Base-by-base conservation (phyloP, 257 asterid genomes). In the Nicotiana tomentosiformis region DNA sequence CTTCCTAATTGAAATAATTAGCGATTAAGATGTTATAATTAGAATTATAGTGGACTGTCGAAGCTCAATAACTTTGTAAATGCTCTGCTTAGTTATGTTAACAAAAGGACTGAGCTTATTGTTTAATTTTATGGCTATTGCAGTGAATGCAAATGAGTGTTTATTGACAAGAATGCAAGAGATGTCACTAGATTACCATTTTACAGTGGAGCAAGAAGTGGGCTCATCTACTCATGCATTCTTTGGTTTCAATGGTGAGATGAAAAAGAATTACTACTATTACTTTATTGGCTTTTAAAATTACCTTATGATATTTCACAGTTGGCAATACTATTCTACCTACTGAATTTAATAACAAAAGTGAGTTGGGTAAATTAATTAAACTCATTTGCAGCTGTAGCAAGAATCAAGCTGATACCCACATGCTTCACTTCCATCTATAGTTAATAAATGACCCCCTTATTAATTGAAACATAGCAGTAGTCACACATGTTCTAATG, bases 181-280 rank as follows among this genome's bases (percentile, higher is more conserved):
- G 74, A 95, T 95, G 99, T 95, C 98, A 20, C 51, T 95, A 82
- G 98, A 94, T 88, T 95, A 95, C 68, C 99, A 95, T 83, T 94
- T 95, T 37, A 95, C 90, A 5, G 98, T 96, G 66, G 99, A 96
- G 86, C 99, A 96, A 91, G 99, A 96, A 90, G 99, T 96, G 62
- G 99, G 99, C 46, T 94, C 99, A 37, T 88, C 99, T 56, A 96
- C 99, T 81, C 99, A 96, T 89, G 99, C 99, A 61, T 96, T 96
- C 91, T 96, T 96, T 83, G 99, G 99, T 83, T 96, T 96, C 90
- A 96, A 96, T 76, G 99, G 99, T 92, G 80, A 72, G 85, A 7
- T 18, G 3, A 17, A 30, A 65, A 65, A 65, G 15, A 65, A 3
- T 5, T 3, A 51, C 14, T 32, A 3, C 2, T 29, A 12, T n/a